Evolutionary conservation across 2,329 filamentous ascomycete genomes (phyloP).

Genomic region (Polytolypa hystricis): DNA sequence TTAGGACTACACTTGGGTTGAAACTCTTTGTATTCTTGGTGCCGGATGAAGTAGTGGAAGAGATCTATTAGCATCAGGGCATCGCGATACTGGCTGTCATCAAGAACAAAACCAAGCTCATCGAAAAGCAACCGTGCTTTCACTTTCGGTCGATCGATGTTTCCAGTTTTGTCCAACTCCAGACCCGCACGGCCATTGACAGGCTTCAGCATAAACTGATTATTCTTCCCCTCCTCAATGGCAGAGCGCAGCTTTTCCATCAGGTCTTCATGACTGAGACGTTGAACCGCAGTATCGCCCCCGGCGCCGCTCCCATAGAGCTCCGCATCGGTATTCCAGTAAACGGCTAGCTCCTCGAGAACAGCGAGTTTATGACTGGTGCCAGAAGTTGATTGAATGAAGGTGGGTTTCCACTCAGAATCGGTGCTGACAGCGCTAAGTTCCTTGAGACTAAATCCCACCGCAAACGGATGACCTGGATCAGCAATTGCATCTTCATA

Average conservation of each 20-base stretch:
- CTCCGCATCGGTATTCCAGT: constrained; percentile 93
- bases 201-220: constrained; percentile 92
- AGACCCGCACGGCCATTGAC: constrained; percentile 92
- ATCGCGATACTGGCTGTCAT: constrained; percentile 95
- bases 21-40: constrained; percentile 91
- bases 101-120: constrained; percentile 93
- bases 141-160: constrained; percentile 66
- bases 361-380: constrained; percentile 91
- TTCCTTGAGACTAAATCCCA: constrained; percentile 85
- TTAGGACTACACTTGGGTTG: constrained; percentile 77
- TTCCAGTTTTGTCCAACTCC: constrained; percentile 87
- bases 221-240: constrained; percentile 64
- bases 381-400: constrained; percentile 74
- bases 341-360: constrained; percentile 78
- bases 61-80: constrained; percentile 95
- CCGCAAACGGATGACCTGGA: constrained; percentile 86
- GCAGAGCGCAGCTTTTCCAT: constrained; percentile 65
- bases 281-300: constrained; percentile 45
- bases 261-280: constrained; percentile 60
- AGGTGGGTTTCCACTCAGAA: constrained; percentile 87
- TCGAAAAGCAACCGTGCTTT: constrained; percentile 90
- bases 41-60: constrained; percentile 95
- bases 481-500: constrained; percentile 97
- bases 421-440: constrained; percentile 97
- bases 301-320: constrained; percentile 68